Evolutionary conservation across 2,329 filamentous ascomycete species (phyloP).

Genomic region (Pseudogymnoascus sp.): DNA sequence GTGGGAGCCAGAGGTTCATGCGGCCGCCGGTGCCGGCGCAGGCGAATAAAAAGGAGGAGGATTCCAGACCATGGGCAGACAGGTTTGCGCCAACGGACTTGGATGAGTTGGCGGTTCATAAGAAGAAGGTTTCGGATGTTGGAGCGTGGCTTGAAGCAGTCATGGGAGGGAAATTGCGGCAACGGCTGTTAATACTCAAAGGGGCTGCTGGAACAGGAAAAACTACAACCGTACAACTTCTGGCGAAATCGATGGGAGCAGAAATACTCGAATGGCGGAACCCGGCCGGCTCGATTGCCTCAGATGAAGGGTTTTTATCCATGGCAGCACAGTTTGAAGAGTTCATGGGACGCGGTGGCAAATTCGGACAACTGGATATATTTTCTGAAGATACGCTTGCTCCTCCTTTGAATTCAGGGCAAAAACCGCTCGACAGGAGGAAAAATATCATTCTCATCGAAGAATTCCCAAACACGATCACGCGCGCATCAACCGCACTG

Average conservation of each 20-base stretch:
- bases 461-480: conserved; percentile 74
- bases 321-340: conserved; percentile 81
- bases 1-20: conserved; percentile 46
- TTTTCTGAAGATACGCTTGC: conserved; percentile 24
- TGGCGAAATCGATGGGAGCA: conserved; percentile 70
- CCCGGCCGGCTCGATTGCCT: conserved; percentile 54
- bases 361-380: conserved; percentile 64
- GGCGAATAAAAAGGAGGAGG: conserved; percentile 36
- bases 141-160: conserved; percentile 74
- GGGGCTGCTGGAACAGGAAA: conserved; percentile 89
- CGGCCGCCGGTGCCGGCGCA: conserved; percentile 33
- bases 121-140: conserved; percentile 86
- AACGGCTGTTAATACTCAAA: conserved; percentile 77
- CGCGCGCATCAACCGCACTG: conserved; percentile 55
- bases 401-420: conserved; percentile 24
- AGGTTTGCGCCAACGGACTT: conserved; percentile 68
- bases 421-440: conserved; percentile 24
- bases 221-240: conserved; percentile 73
- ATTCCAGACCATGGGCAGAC: conserved; percentile 78
- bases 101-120: conserved; percentile 87
- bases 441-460: conserved; percentile 66
- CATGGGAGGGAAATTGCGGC: conserved; percentile 54
- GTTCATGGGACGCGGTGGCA: conserved; percentile 74
- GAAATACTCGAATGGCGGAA: conserved; percentile 89
- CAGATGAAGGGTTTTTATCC: conserved; percentile 54